Conservation (phyloP, 345 rosid genomes). For the Combretum micranthum region DNA sequence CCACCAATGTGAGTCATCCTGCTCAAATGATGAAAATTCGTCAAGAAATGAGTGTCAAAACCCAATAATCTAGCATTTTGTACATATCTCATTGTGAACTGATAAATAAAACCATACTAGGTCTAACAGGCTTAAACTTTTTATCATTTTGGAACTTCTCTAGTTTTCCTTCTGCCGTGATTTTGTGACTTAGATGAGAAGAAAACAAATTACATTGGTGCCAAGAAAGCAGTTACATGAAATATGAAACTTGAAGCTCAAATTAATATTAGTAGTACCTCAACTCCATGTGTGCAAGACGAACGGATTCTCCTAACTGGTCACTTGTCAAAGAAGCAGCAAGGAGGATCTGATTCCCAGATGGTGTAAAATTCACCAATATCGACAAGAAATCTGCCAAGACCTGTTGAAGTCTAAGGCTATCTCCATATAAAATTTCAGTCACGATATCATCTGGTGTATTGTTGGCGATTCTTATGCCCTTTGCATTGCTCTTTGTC, state of each 20-base stretch:
- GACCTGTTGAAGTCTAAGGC: slow-evolving; percentile 79
- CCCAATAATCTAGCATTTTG: too few relatives aligned
- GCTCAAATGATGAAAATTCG: slow-evolving; percentile 4
- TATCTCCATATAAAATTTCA: slow-evolving; percentile 67
- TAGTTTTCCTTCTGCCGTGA: too few relatives aligned
- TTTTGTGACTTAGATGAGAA: too few relatives aligned
- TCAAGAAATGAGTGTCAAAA: too few relatives aligned
- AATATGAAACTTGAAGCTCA: background rate
- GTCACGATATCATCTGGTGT: slow-evolving; percentile 41
- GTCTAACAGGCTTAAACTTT: too few relatives aligned
- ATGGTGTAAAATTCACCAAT: slow-evolving; percentile 52
- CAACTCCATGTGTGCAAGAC: slow-evolving; percentile 60
- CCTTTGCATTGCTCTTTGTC: slow-evolving; percentile 57
- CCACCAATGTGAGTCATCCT: slow-evolving; percentile 63
- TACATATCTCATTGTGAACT: too few relatives aligned
- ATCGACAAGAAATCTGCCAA: slow-evolving; percentile 60
- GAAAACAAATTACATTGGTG: background rate
- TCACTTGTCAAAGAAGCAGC: slow-evolving; percentile 55
- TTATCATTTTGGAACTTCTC: too few relatives aligned
- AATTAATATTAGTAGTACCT: slow-evolving; percentile 36
- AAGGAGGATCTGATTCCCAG: slow-evolving; percentile 47
- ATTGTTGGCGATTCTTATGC: slow-evolving; percentile 44
- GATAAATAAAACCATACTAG: too few relatives aligned
- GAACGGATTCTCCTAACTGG: slow-evolving; percentile 62
- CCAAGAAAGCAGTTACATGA: background rate